Conservation (phyloP, 208 protist species). For the Trypanosoma cruzi region DNA sequence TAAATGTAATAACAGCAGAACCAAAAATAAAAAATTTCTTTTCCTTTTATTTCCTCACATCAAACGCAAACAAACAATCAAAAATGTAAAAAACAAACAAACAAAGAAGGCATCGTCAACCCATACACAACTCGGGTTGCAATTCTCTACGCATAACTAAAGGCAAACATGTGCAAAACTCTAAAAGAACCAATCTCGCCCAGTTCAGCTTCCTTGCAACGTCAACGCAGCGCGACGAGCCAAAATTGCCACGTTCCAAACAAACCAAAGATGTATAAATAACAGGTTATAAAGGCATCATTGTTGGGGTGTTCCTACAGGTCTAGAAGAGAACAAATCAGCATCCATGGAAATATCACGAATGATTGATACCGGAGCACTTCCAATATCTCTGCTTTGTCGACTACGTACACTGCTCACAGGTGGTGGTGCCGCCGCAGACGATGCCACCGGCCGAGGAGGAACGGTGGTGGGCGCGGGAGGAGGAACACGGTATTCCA, state of each 20-base stretch:
- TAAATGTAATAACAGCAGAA: too few relatives aligned
- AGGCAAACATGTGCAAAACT: background rate
- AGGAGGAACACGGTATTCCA: background rate
- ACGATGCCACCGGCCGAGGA: background rate
- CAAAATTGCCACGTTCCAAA: background rate
- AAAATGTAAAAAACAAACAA: background rate
- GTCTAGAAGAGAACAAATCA: slow-evolving; percentile 6
- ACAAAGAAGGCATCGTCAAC: background rate
- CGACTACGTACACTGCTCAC: slow-evolving; percentile 1
- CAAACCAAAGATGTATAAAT: background rate
- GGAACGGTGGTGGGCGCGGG: slow-evolving; percentile 1
- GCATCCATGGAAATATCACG: slow-evolving; percentile 9
- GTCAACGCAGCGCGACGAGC: background rate
- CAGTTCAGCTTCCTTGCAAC: background rate
- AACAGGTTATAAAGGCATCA: background rate
- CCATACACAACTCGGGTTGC: background rate
- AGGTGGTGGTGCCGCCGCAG: background rate
- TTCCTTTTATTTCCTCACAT: background rate
- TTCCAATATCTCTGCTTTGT: slow-evolving; percentile 1
- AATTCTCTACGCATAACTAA: background rate
- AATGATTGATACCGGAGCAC: slow-evolving; percentile 24
- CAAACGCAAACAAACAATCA: slow-evolving; percentile 2
- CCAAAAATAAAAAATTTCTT: slow-evolving; percentile 11
- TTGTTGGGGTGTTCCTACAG: background rate
- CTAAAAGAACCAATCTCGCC: background rate